phyloP scores from a whole-genome alignment of 768 basidiomycete genomes.

The Mycena alexandri region DNA sequence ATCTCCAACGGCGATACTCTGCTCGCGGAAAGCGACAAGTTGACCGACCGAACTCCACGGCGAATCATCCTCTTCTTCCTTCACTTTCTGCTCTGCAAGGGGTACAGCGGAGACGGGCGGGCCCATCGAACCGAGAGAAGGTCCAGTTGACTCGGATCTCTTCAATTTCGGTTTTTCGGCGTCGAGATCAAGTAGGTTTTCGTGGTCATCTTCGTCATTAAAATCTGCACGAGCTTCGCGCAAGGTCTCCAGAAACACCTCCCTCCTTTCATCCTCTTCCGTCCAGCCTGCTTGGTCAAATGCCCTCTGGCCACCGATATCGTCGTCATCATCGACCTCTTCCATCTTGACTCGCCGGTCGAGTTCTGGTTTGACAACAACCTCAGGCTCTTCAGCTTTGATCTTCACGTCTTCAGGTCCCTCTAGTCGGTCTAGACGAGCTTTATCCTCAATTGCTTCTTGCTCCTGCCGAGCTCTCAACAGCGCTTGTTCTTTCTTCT shows the following conservation, averaged over 20 bases:
- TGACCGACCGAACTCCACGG: slow-evolving; percentile 42
- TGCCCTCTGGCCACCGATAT: slow-evolving; percentile 20
- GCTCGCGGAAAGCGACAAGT: slow-evolving; percentile 44
- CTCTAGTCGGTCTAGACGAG: slow-evolving; percentile 37
- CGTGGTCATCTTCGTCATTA: slow-evolving; percentile 36
- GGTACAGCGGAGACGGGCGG: slow-evolving; percentile 28
- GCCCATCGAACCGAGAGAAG: slow-evolving; percentile 23
- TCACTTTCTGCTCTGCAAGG: slow-evolving; percentile 20
- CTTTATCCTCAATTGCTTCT: slow-evolving; percentile 40
- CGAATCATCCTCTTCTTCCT: slow-evolving; percentile 36
- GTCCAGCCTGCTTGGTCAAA: slow-evolving; percentile 15
- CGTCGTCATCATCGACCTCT: slow-evolving; percentile 34
- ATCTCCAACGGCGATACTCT: slow-evolving; percentile 42
- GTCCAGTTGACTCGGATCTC: slow-evolving; percentile 25
- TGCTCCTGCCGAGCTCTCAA: slow-evolving; percentile 36
- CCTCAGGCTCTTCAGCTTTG: slow-evolving; percentile 31
- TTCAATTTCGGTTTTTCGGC: slow-evolving; percentile 31
- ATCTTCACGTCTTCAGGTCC: slow-evolving; percentile 34
- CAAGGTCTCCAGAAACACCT: too few relatives aligned
- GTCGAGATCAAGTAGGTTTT: slow-evolving; percentile 37
- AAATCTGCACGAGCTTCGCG: slow-evolving; percentile 20
- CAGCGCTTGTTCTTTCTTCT: slow-evolving; percentile 38
- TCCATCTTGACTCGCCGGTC: slow-evolving; percentile 34
- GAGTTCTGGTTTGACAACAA: slow-evolving; percentile 27
- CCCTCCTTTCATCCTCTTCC: too few relatives aligned